A percentile compares a stretch with the other conserved stretches of the same genome.
Conservation (phyloP, 352 stramenopile genomes). For the Plasmopara muralis region DNA sequence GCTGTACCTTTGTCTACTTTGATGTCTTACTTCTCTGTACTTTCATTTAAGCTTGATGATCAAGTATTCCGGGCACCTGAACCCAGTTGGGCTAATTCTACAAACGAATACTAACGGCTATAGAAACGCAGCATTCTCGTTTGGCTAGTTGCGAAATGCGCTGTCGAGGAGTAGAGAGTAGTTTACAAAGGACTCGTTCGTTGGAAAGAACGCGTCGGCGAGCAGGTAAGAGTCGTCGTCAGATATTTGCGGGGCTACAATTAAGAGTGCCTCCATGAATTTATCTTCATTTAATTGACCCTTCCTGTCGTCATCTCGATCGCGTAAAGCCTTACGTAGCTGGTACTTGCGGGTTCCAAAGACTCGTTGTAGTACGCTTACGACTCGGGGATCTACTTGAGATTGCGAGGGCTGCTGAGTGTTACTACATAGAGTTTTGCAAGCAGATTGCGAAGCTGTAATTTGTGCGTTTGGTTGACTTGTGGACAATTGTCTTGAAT, state of each 20-base stretch:
- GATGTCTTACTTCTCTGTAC: slow-evolving; percentile 14
- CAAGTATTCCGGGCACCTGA: slow-evolving; percentile 54
- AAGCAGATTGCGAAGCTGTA: too few relatives aligned
- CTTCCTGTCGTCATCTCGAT: slow-evolving; percentile 32
- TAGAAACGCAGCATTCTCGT: background rate
- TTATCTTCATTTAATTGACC: slow-evolving; percentile 56
- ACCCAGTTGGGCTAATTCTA: slow-evolving; percentile 50
- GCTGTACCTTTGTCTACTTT: background rate
- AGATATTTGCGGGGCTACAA: background rate
- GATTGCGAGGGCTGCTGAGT: too few relatives aligned
- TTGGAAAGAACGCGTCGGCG: slow-evolving; percentile 66
- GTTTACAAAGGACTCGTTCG: slow-evolving; percentile 58
- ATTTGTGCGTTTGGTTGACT: too few relatives aligned
- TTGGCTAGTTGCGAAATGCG: slow-evolving; percentile 39
- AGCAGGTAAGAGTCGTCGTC: slow-evolving; percentile 74
- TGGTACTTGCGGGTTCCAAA: slow-evolving; percentile 66
- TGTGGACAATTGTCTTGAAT: too few relatives aligned
- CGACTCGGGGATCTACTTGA: too few relatives aligned
- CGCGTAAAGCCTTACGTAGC: slow-evolving; percentile 56
- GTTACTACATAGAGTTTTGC: too few relatives aligned
- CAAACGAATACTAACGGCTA: slow-evolving; percentile 30
- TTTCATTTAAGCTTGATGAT: slow-evolving; percentile 47
- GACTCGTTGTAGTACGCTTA: slow-evolving; percentile 5
- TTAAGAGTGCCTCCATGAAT: slow-evolving; percentile 70
- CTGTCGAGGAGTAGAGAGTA: slow-evolving; percentile 60